These are phyloP conservation scores for Hymenoscyphus repandus DNA, from an alignment of 2,329 filamentous ascomycete genomes.

Conservation along the genomic window DNA sequence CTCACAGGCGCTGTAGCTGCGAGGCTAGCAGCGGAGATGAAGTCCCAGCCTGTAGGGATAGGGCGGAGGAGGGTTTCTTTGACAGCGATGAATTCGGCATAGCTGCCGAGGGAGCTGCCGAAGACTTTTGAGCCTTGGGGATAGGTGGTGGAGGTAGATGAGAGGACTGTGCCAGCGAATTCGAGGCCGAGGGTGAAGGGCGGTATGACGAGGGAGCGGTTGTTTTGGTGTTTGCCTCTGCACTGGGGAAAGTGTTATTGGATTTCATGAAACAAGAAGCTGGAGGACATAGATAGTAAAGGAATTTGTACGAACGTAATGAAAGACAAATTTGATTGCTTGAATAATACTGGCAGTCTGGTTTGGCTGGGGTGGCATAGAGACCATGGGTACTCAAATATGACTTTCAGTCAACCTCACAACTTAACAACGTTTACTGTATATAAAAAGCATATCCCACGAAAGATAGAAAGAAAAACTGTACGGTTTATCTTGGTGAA, in stretches of 20 bases:
- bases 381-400: too few relatives aligned
- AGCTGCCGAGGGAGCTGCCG: constrained; percentile 46
- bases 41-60: constrained; percentile 19
- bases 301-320: too few relatives aligned
- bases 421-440: too few relatives aligned
- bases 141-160: constrained; percentile 34
- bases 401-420: too few relatives aligned
- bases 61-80: constrained; percentile 34
- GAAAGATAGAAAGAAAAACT: too few relatives aligned
- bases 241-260: constrained; percentile 30
- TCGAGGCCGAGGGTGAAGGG: constrained; percentile 57
- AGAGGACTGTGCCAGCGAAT: constrained; percentile 49
- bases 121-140: constrained; percentile 48
- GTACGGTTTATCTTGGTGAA: too few relatives aligned
- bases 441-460: too few relatives aligned
- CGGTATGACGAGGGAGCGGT: constrained; percentile 46
- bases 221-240: constrained; percentile 56
- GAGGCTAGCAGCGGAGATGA: constrained; percentile 24
- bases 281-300: background rate
- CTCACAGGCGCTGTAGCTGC: constrained; percentile 22
- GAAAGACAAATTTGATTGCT: too few relatives aligned
- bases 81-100: constrained; percentile 45
- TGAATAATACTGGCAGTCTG: too few relatives aligned
- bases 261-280: background rate
- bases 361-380: too few relatives aligned